Evolutionary conservation across 2,329 filamentous ascomycete genomes (phyloP), one percentile per base, ranked within the genome.

Genomic region (Colletotrichum phormii): DNA sequence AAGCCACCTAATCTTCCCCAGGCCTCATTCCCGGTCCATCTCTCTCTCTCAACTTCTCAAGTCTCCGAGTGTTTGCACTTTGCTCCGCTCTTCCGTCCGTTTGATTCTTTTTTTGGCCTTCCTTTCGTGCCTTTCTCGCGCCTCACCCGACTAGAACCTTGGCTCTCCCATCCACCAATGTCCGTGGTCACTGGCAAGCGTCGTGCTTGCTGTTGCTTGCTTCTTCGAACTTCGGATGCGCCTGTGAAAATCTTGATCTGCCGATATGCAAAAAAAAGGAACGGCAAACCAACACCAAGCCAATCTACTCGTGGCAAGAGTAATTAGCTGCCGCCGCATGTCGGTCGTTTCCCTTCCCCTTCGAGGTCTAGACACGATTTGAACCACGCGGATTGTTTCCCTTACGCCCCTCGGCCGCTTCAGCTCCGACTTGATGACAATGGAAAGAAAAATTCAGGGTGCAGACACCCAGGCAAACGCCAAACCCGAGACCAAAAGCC

Each of bases 1-100:
- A 71, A 54, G 67, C 66, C 66, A 67, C 33, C 18, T 18, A 73
- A 71, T 70, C 66, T 53, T 26, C 65, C 70, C 65, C 53, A 66
- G 51, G 58, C 53, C 59, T n/a, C 58, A 22, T 54, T 69, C 65
- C 51, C 49, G 65, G 61, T 51, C 18, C 60, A 37, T 24, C 26
- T 29, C 26, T 29, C 26, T 26, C 26, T 29, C 26, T 29, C 26
- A 29, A 29, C 26, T 29, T 29, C 26, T 29, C 26, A 5, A 29
- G 26, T 29, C 46, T 26, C 60, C 46, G 37, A 37, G 29, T 62
- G 15, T 29, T 29, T 29, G 26, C 26, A 29, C 26, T 59, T n/a
- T 5, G 24, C 11, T 11, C 15, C 24, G 7, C 51, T 18, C 29
- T 18, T 7, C 59, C 37, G 54, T 31, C 55, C 54, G n/a, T 46